Evolutionary conservation across 2,329 filamentous ascomycete species (phyloP), one percentile per base, ranked within the genome.

Genomic region (Cladosporium sphaerospermum): DNA sequence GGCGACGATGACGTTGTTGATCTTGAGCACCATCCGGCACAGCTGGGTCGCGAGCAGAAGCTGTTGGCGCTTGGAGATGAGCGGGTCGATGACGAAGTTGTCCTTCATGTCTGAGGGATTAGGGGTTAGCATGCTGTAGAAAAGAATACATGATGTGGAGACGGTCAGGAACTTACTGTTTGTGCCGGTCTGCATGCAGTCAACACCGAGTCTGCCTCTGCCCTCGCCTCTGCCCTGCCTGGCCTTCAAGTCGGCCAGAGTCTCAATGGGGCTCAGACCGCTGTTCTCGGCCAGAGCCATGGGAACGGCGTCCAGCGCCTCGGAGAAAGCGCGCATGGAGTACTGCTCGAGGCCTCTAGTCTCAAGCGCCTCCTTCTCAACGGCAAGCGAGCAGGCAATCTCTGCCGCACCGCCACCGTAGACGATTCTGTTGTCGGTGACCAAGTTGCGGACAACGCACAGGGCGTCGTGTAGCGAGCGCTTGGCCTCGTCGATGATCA

Each of bases 401-500:
- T 99, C 93, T 45, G 93, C 92, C 31, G 93, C 89, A 73, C 95
- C 93, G 64, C 93, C 93, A 61, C 93, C 93, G 68, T 99, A 99
- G 9, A 99, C 93, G 47, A 99, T 90, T 56, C 93, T 87, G 78
- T 96, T 97, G 73, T 99, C 95, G 57, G 82, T 84, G 47, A 99
- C 93, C 43, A 99, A 78, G 75, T 99, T 99, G 64, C 95, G 87
- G 49, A 99, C 93, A 45, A 99, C 93, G 69, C 95, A 99, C 47
- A 99, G 84, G 54, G 93, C 93, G 72, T 99, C 93, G 71, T 99
- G 95, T 55, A 99, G 80, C 45, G 93, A 97, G 64, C 95, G 85
- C 78, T 96, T 96, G 52, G 95, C 95, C 74, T 99, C 95, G 68
- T 99, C 95, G 70, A 99, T 97, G 71, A 99, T 96, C 93, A 99